Conservation (phyloP, 352 stramenopile species). For the Stramenopiles sp. region DNA sequence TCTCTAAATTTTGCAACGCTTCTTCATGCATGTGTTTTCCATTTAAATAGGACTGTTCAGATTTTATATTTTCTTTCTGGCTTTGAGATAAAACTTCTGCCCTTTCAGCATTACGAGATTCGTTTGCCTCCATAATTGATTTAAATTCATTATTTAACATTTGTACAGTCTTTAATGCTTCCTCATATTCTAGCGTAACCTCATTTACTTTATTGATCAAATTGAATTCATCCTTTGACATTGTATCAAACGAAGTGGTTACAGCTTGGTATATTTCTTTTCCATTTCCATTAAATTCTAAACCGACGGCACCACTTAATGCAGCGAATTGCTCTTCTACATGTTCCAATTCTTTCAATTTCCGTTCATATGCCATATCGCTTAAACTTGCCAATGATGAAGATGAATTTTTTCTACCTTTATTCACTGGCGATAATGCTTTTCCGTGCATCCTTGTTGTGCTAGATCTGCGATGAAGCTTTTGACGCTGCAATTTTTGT, state of each 20-base stretch:
- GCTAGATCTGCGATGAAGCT: neutral
- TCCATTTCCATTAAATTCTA: neutral
- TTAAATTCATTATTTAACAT: constrained; percentile 8
- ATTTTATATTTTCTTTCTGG: neutral
- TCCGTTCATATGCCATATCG: neutral
- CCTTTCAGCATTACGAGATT: neutral
- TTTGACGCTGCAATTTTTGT: constrained; percentile 1
- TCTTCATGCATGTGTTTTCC: neutral
- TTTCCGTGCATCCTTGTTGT: neutral
- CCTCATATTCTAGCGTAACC: neutral
- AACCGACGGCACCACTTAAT: neutral
- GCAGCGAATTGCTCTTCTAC: neutral
- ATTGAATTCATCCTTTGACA: constrained; percentile 2
- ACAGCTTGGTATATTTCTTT: neutral
- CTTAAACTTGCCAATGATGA: neutral
- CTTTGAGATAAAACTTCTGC: neutral
- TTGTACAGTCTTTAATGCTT: neutral
- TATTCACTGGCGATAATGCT: neutral
- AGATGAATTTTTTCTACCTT: neutral
- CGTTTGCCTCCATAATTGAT: neutral
- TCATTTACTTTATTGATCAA: constrained; percentile 3
- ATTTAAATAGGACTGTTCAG: neutral
- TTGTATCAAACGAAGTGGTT: neutral
- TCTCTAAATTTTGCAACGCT: neutral
- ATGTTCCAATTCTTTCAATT: constrained; percentile 4